Evolutionary conservation across 2,329 filamentous ascomycete genomes (phyloP), one percentile per base, ranked within the genome.

Genomic region (Nemania sp.): DNA sequence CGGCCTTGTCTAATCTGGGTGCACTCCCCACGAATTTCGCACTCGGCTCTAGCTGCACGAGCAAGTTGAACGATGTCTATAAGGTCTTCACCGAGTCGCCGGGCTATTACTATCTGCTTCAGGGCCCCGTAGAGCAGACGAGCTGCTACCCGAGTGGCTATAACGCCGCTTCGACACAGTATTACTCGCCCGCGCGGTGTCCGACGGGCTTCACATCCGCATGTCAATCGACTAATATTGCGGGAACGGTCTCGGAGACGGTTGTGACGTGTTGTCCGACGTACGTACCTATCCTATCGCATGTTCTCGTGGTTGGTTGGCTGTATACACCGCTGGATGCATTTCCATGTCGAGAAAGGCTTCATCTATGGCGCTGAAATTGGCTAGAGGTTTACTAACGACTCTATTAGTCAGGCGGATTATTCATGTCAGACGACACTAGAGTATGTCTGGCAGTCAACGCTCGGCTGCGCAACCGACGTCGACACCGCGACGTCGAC

Each of bases 131-230:
- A 13, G 60, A 62, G 2, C 64, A 60, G 6, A 66, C 63, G 3
- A 70, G 62, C 22, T 73, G 72, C 66, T 73, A 67, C 47, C 72
- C 72, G n/a, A 71, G 69, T 20, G 41, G 57, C 41, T 73, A 73
- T 41, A 52, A 51, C 4, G 70, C 52, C 4, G 26, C 54, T 24
- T 53, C 54, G n/a, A 38, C 29, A 20, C 57, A 71, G 27, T 73
- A 68, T 18, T 72, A 72, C 43, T 73, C 70, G 13, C 72, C 72
- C 1, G 72, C 67, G 24, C 63, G 43, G 2, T 73, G 72, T 52
- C 72, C 72, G 11, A 68, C 64, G 0, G 72, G 70, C 45, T 71
- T 65, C 66, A 73, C 72, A 11, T 58, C 70, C 3, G 72, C 72
- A 20, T 73, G 72, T 32, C 22, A 55, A 10, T 66, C 55, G 8